Conservation (phyloP, 129 eudicot genomes). For the Calendula officinalis region DNA sequence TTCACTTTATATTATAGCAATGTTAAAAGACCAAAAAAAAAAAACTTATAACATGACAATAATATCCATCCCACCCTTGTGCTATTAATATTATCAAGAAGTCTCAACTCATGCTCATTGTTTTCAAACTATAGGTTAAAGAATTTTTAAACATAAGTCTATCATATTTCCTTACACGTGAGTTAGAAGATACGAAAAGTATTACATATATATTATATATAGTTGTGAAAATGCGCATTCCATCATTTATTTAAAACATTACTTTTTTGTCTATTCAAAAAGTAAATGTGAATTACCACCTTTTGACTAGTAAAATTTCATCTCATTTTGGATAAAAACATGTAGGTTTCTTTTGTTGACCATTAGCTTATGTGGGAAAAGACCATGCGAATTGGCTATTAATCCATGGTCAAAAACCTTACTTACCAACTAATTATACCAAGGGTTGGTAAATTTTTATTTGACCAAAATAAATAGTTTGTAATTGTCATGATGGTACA, state of each 20-base stretch:
- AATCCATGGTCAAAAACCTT: constrained; percentile 6
- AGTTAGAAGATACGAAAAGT: too few relatives aligned
- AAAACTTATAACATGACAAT: too few relatives aligned
- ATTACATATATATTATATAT: background rate
- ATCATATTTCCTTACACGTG: too few relatives aligned
- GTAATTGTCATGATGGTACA: too few relatives aligned
- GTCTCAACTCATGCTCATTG: too few relatives aligned
- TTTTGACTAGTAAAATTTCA: background rate
- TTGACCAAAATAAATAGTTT: background rate
- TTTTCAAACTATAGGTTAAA: too few relatives aligned
- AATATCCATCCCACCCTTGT: too few relatives aligned
- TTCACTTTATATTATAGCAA: too few relatives aligned
- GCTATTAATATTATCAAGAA: too few relatives aligned
- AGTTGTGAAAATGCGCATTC: background rate
- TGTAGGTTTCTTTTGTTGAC: constrained; percentile 20
- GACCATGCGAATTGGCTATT: too few relatives aligned
- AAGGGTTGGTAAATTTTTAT: background rate
- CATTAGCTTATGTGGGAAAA: background rate
- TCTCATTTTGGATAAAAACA: background rate
- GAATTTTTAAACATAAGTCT: too few relatives aligned
- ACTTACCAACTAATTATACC: constrained; percentile 2
- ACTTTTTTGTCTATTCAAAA: background rate
- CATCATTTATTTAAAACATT: background rate
- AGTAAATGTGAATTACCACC: background rate
- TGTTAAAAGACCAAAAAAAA: too few relatives aligned